These are phyloP conservation scores for Chlorella sp. DNA, from an alignment of 139 green algal species.

Conservation along the genomic window DNA sequence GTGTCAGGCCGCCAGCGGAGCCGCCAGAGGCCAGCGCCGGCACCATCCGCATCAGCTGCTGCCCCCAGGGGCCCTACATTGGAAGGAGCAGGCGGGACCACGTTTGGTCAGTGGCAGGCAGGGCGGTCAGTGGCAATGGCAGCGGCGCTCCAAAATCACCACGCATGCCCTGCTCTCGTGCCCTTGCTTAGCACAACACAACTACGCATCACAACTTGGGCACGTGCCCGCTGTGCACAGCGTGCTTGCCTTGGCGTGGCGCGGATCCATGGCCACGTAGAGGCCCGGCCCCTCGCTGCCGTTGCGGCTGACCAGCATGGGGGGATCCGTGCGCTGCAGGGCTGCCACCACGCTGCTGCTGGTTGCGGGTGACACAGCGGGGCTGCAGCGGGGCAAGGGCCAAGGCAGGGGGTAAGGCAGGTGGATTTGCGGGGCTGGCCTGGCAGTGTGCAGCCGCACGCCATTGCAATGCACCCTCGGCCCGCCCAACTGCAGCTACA, in stretches of 20 bases:
- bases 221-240: neutral
- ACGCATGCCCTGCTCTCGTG: too few species aligned
- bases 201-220: neutral
- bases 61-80: neutral
- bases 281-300: neutral
- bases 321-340: neutral
- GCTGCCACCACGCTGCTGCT: constrained; percentile 7
- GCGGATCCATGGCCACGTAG: neutral
- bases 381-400: neutral
- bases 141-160: neutral
- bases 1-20: neutral
- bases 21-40: neutral
- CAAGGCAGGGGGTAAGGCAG: neutral
- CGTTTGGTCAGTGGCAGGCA: too few species aligned
- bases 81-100: neutral
- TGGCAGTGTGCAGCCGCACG: neutral
- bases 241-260: neutral
- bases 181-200: too few species aligned
- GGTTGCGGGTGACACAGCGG: neutral
- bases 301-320: too few species aligned
- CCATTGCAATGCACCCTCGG: neutral
- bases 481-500: neutral
- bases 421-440: neutral
- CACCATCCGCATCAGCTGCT: constrained; percentile 15
- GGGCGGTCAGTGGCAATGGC: neutral